phyloP scores from a whole-genome alignment of 139 green algal species.

The Chlamydomonas sphaeroides region DNA sequence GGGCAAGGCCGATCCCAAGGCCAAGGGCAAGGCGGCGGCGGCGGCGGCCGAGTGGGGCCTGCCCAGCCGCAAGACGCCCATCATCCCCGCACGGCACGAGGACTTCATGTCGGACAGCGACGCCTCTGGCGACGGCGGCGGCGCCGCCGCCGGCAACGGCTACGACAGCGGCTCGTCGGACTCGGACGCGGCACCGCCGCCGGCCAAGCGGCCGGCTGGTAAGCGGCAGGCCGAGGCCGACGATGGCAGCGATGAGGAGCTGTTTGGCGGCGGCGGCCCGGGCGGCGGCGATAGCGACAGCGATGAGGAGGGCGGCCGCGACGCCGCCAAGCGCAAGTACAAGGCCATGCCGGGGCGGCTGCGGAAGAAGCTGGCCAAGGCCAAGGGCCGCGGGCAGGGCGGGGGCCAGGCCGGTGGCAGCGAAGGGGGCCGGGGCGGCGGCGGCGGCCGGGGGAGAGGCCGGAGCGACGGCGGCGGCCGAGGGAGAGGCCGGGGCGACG shows the following conservation, averaged over 20 bases:
- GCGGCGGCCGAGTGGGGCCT: neutral
- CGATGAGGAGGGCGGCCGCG: neutral
- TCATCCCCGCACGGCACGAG: slow-evolving; percentile 36
- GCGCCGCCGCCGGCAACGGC: too few relatives aligned
- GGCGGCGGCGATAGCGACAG: neutral
- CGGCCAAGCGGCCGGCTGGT: neutral
- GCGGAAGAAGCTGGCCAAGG: slow-evolving; percentile 76
- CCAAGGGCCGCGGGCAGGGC: neutral
- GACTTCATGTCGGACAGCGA: slow-evolving; percentile 15
- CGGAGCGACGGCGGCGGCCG: neutral
- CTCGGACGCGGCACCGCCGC: neutral
- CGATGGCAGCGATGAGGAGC: slow-evolving; percentile 19
- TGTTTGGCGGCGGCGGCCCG: neutral
- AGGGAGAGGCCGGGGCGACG: neutral
- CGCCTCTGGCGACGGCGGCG: neutral
- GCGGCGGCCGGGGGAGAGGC: neutral
- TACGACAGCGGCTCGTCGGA: neutral
- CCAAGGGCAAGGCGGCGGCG: neutral
- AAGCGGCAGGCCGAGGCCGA: neutral
- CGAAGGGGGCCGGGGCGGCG: neutral
- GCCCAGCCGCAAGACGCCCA: slow-evolving; percentile 30
- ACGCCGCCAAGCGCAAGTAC: slow-evolving; percentile 1
- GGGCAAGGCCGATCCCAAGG: neutral
- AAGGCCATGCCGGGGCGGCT: slow-evolving; percentile 75
- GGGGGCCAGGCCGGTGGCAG: neutral